phyloP scores from a whole-genome alignment of 2,329 filamentous ascomycete genomes.

The Cladosporium sphaerospermum region DNA sequence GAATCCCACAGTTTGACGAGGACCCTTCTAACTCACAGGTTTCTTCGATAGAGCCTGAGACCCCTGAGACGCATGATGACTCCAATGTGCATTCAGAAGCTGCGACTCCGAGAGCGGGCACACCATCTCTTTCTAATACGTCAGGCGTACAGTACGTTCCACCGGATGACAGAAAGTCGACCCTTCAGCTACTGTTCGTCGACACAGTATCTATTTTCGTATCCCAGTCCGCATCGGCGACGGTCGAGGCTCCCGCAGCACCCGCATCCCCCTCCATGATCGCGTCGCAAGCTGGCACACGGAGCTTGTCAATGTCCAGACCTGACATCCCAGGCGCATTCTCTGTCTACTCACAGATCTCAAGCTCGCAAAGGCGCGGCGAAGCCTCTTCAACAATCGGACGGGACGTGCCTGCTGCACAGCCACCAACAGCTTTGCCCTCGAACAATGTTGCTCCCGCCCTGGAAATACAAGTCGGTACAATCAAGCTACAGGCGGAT shows the following conservation, averaged over 20 bases:
- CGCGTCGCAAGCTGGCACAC: not conserved
- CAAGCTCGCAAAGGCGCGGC: slow-evolving; percentile 26
- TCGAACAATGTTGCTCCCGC: slow-evolving; percentile 1
- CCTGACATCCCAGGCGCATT: slow-evolving; percentile 40
- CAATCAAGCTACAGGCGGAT: slow-evolving; percentile 16
- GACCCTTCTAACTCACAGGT: too few relatives aligned
- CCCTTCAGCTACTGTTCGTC: not conserved
- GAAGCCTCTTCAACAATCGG: slow-evolving; percentile 4
- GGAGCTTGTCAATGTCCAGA: slow-evolving; percentile 4
- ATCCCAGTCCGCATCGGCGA: not conserved
- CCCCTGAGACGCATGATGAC: slow-evolving; percentile 21
- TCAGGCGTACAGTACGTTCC: not conserved
- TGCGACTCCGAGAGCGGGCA: slow-evolving; percentile 21
- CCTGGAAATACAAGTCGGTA: slow-evolving; percentile 15
- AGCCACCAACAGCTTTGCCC: not conserved
- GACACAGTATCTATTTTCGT: not conserved
- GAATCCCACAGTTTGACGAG: not conserved
- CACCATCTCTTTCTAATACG: not conserved
- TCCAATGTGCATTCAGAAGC: slow-evolving; percentile 16
- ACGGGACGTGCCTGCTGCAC: not conserved
- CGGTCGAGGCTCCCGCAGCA: not conserved
- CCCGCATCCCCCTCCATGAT: not conserved
- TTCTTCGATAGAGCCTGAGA: not conserved
- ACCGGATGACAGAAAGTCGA: not conserved
- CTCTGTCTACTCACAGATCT: slow-evolving; percentile 41